These are phyloP conservation scores for Cyclocybe aegerita DNA, from an alignment of 768 basidiomycete genomes.

Conservation along the genomic window DNA sequence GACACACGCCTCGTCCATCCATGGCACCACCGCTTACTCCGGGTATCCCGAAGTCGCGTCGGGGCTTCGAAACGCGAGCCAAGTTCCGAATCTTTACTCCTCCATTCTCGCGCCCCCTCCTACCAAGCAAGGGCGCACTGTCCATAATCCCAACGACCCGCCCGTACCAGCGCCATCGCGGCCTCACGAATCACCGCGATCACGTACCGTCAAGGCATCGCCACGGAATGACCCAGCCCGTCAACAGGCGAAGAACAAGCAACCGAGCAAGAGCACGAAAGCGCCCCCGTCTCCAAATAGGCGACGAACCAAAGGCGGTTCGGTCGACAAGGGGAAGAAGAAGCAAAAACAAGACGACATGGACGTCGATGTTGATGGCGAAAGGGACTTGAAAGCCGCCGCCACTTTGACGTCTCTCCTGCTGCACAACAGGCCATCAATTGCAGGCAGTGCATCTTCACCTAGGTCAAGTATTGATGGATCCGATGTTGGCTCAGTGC, in stretches of 20 bases:
- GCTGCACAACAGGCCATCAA: slow-evolving; percentile 59
- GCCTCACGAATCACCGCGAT: slow-evolving; percentile 44
- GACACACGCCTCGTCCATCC: slow-evolving; percentile 39
- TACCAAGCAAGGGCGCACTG: slow-evolving; percentile 73
- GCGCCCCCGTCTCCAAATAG: slow-evolving; percentile 36
- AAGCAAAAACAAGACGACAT: slow-evolving; percentile 31
- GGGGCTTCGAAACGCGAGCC: slow-evolving; percentile 31
- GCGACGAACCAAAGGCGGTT: slow-evolving; percentile 39
- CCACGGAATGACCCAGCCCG: slow-evolving; percentile 49
- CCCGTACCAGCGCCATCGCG: slow-evolving; percentile 55
- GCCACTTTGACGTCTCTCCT: slow-evolving; percentile 74
- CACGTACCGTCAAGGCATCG: slow-evolving; percentile 37
- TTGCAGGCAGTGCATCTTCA: slow-evolving; percentile 58
- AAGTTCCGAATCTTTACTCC: slow-evolving; percentile 64
- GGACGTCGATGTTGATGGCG: slow-evolving; percentile 47
- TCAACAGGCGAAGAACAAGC: slow-evolving; percentile 40
- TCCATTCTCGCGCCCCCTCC: slow-evolving; percentile 80
- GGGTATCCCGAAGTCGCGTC: slow-evolving; percentile 30
- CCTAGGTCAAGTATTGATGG: slow-evolving; percentile 73
- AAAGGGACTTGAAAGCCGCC: slow-evolving; percentile 81
- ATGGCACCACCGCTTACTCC: slow-evolving; percentile 28
- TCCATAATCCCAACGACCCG: slow-evolving; percentile 71
- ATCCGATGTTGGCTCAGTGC: slow-evolving; percentile 62
- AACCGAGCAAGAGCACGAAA: slow-evolving; percentile 29
- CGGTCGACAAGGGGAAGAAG: slow-evolving; percentile 49